Base-by-base conservation (phyloP, 345 rosid genomes). In the Aethionema arabicum region DNA sequence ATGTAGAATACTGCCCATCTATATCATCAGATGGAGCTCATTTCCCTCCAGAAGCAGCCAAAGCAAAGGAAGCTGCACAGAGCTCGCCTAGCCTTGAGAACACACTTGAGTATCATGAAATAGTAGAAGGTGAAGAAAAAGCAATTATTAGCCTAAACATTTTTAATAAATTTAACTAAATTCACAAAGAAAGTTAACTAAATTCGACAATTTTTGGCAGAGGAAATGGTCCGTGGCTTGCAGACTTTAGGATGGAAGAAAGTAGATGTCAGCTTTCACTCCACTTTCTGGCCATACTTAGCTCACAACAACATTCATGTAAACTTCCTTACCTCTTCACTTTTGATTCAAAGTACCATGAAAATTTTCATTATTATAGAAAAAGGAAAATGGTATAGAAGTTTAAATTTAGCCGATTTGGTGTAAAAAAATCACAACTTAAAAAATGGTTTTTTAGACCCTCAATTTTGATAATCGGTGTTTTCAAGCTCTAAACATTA, bases 301-400 rank as follows among this genome's bases (percentile, higher is more conserved):
- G 99, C 99, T 27, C 97, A 93, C 56, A 90, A 93, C 75, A 90
- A 93, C 74, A 87, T 93, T 36, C 97, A 93, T 27, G 99, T 90
- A 80, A 49, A 3, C 13, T 45, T 37, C 13, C 5, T 21, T 15
- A 8, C 61, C 9, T 50, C 42, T 59, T 59, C 51, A 9, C 56
- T 44, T 56, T 35, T 3, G 48, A 53, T 2, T 21, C 27, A 21
- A 21, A 21, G 1, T 21, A 21, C 27, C 27, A 21, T 21, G 27
- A 21, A 21, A 21, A 21, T 2, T 21, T 21, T 21, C 27, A 21
- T 21, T 21, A 21, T 21, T 21, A 21, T 1, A 21, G 27, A 21
- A 21, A 21, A 21, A 2, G 27, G 27, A 1, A 21, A 21, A 21
- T 21, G 27, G 27, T 21, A 21, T 1, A 21, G 2, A 1, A 21